These are phyloP conservation scores for Apodospora peruviana DNA, from an alignment of 495 filamentous ascomycete species.

Conservation along the genomic window DNA sequence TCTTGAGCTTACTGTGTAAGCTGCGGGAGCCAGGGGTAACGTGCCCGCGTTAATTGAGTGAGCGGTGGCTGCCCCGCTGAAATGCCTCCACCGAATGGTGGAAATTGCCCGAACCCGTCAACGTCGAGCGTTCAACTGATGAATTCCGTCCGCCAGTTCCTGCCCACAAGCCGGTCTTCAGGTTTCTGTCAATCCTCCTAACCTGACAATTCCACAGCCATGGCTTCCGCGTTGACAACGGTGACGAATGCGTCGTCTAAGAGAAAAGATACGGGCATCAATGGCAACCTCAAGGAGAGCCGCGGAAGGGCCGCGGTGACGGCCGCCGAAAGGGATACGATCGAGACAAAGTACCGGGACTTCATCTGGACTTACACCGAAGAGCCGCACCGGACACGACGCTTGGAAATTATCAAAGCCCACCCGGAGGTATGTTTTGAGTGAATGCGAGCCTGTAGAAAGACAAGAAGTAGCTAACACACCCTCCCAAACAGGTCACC, in stretches of 20 bases:
- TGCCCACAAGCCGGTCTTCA: not conserved
- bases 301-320: constrained; percentile 7
- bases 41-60: no score
- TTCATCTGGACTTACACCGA: constrained; percentile 96
- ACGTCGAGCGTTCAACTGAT: not conserved
- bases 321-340: constrained; percentile 18
- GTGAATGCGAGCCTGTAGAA: not conserved
- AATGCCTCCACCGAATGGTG: not conserved
- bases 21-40: not conserved
- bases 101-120: not conserved
- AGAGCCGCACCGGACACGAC: constrained; percentile 88
- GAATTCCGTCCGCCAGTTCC: not conserved
- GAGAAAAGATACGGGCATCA: constrained; percentile 5
- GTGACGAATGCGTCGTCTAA: not conserved
- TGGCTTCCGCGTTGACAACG: constrained; percentile 1
- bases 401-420: constrained; percentile 94
- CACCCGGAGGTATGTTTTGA: constrained; percentile 74
- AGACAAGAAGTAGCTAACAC: constrained; percentile 7
- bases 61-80: not conserved
- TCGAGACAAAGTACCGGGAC: constrained; percentile 42
- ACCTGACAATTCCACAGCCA: not conserved
- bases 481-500: constrained; percentile 58
- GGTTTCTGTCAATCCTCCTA: not conserved
- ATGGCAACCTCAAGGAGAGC: constrained; percentile 12
- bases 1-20: no score